phyloP scores from a whole-genome alignment of 495 filamentous ascomycete genomes.

The Aspergillus baeticus region DNA sequence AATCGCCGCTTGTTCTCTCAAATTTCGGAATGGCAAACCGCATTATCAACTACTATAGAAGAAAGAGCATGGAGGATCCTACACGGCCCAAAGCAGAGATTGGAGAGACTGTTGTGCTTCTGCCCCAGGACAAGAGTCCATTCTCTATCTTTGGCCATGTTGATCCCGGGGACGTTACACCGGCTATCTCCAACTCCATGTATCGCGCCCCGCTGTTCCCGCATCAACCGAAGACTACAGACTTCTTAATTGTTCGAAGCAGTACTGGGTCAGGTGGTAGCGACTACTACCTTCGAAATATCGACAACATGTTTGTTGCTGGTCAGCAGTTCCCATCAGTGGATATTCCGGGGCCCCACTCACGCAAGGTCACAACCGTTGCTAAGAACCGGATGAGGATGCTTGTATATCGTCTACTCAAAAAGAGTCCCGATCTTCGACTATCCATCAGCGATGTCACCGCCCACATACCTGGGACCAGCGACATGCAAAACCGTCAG shows the following conservation, averaged over 20 bases:
- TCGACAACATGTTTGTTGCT: conserved; percentile 85
- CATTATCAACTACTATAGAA: conserved; percentile 93
- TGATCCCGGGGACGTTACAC: conserved; percentile 82
- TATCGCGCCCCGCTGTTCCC: conserved; percentile 91
- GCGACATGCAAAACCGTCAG: conserved; percentile 90
- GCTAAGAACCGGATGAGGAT: conserved; percentile 95
- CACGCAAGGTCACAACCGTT: conserved; percentile 89
- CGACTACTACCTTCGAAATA: conserved; percentile 76
- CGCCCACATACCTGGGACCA: conserved; percentile 82
- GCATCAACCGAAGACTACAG: conserved; percentile 72
- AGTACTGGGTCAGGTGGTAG: conserved; percentile 71
- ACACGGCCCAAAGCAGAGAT: conserved; percentile 73
- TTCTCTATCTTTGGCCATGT: conserved; percentile 94
- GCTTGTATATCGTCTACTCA: conserved; percentile 82
- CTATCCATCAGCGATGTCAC: conserved; percentile 78
- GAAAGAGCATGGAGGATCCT: conserved; percentile 76
- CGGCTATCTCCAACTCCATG: conserved; percentile 92
- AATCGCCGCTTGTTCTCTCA: conserved; percentile 85
- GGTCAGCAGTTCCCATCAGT: conserved; percentile 89
- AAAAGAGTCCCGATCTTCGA: conserved; percentile 65
- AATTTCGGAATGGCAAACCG: conserved; percentile 97
- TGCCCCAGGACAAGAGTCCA: conserved; percentile 91
- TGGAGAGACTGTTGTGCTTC: conserved; percentile 80
- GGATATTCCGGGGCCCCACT: conserved; percentile 90
- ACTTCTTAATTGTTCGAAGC: conserved; percentile 84